These are phyloP conservation scores for Arabidopsis lyrata DNA, from an alignment of 441 rosid species.

Conservation along the genomic window DNA sequence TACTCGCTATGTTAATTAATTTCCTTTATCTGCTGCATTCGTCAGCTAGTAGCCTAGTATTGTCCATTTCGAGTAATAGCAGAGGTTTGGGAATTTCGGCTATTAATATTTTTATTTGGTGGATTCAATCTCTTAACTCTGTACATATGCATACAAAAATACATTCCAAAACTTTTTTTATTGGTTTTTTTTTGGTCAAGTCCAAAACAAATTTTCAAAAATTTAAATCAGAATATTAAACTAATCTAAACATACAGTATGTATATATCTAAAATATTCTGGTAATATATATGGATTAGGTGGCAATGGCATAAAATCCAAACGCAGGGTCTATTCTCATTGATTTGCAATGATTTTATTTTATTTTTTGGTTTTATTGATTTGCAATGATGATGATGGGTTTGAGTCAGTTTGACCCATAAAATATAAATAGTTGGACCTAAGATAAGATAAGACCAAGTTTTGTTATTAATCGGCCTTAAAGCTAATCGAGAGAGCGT, in stretches of 20 bases:
- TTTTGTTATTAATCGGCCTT: conserved; percentile 10
- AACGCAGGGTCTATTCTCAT: background rate
- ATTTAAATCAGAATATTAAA: background rate
- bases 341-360: background rate
- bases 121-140: background rate
- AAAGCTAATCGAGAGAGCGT: background rate
- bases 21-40: background rate
- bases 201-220: background rate
- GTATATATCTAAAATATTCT: no score
- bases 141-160: background rate
- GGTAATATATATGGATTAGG: no score
- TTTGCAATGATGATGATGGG: background rate
- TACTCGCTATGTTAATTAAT: conserved; percentile 7
- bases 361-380: no score
- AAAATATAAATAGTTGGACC: conserved; percentile 13
- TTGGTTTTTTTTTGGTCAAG: no score
- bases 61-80: background rate
- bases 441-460: background rate
- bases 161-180: background rate
- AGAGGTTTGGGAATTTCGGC: conserved; percentile 3
- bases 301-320: background rate
- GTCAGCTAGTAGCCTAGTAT: background rate
- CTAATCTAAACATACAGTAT: background rate
- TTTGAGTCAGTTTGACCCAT: background rate
- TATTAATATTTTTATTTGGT: background rate